Evolutionary conservation across 1,284 basidiomycete species (phyloP), one percentile per base, ranked within the genome.

Genomic region (Ustilago lituana): DNA sequence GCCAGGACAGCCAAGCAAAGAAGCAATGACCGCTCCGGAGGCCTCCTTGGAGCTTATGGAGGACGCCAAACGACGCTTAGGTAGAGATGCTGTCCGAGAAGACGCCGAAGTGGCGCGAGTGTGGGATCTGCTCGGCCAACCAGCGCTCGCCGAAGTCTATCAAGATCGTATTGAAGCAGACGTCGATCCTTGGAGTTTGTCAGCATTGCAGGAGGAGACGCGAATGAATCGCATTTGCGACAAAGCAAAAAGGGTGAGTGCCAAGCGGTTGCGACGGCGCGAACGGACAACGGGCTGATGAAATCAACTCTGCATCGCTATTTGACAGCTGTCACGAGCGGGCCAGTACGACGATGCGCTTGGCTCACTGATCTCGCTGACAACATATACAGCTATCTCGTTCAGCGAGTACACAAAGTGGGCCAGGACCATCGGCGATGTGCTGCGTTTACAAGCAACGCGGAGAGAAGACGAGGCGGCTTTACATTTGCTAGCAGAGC

Each of bases 271-370:
- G n/a, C n/a, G n/a, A n/a, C n/a, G n/a, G n/a, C n/a, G n/a, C n/a
- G n/a, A n/a, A n/a, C n/a, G n/a, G n/a, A n/a, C n/a, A n/a, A n/a
- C n/a, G n/a, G n/a, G n/a, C n/a, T n/a, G n/a, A n/a, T n/a, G n/a
- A n/a, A n/a, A n/a, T n/a, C n/a, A n/a, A n/a, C n/a, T n/a, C n/a
- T n/a, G 27, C 7, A 29, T 29, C 27, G 27, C 6, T 7, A 6
- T 12, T 6, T 19, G 7, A 27, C 48, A 63, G 57, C 52, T 62
- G 6, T 37, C 68, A 9, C 37, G 41, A 3, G 35, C 41, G n/a
- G 68, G 68, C 24, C 51, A 19, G 15, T 71, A 71, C 45, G 63
- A 71, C 8, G 46, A 58, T 17, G 68, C 62, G 14, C 55, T 71
- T 20, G 39, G 37, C 32, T 27, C 52, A 15, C 56, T 71, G 26